Evolutionary conservation across 495 filamentous ascomycete species (phyloP).

Genomic region (Astrocystis sublimbata): DNA sequence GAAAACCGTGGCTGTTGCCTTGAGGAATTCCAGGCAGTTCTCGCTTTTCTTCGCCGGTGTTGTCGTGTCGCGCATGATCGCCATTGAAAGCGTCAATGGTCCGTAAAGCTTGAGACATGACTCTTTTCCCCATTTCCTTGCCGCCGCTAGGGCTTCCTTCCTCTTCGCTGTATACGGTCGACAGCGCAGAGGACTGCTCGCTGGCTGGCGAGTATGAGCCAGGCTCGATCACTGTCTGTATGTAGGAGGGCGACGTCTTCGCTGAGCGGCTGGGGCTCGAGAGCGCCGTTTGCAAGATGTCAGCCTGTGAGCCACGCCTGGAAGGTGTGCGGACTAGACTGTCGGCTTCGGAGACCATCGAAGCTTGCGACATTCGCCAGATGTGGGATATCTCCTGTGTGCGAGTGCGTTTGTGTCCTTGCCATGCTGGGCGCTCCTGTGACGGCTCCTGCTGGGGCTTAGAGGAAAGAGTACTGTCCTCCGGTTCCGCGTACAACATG

Average conservation of each 20-base stretch:
- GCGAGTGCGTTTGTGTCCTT: slow-evolving; percentile 15
- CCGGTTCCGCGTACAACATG: slow-evolving; percentile 22
- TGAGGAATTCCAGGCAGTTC: neutral
- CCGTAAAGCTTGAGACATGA: slow-evolving; percentile 11
- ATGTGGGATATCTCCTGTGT: slow-evolving; percentile 14
- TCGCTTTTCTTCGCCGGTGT: neutral
- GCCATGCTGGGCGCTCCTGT: slow-evolving; percentile 19
- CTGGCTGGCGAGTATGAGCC: slow-evolving; percentile 32
- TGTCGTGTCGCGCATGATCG: neutral
- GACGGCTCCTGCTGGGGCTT: slow-evolving; percentile 10
- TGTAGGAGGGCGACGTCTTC: neutral
- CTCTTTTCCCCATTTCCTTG: slow-evolving; percentile 2
- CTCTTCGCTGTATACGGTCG: slow-evolving; percentile 48
- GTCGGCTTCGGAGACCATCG: slow-evolving; percentile 38
- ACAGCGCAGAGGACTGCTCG: slow-evolving; percentile 43
- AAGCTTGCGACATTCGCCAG: slow-evolving; percentile 35
- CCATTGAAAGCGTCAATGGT: slow-evolving; percentile 15
- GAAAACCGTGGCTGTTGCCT: neutral
- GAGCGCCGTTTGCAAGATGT: slow-evolving; percentile 24
- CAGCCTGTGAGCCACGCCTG: slow-evolving; percentile 19
- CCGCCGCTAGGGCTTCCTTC: slow-evolving; percentile 24
- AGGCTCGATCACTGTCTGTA: neutral
- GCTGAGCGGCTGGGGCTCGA: slow-evolving; percentile 26
- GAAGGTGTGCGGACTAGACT: slow-evolving; percentile 28
- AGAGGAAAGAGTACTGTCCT: slow-evolving; percentile 17